A percentile compares a stretch with the other conserved stretches of the same genome.
phyloP scores from a whole-genome alignment of 306 rosid species.

The Chamaecrista fasciculata region DNA sequence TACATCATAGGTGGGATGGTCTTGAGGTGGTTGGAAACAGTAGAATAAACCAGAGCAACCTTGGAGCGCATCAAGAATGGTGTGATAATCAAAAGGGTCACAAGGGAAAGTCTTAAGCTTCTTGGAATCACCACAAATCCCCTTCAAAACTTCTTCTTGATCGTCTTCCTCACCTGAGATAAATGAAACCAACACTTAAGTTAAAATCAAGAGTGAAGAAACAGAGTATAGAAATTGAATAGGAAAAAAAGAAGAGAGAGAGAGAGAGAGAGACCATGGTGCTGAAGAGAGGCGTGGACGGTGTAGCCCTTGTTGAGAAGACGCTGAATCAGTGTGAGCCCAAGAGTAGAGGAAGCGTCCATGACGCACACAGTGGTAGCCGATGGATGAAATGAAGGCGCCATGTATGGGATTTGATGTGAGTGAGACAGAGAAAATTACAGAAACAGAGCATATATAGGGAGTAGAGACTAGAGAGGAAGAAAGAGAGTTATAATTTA shows the following conservation, averaged over 20 bases:
- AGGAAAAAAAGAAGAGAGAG: not conserved
- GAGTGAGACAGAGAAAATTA: not conserved
- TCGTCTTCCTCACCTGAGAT: constrained; percentile 13
- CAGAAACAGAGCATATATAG: no score
- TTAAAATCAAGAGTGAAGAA: no score
- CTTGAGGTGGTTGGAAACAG: constrained; percentile 51
- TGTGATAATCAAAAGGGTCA: constrained; percentile 64
- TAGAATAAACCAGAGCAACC: constrained; percentile 67
- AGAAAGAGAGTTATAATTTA: no score
- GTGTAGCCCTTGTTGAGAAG: constrained; percentile 44
- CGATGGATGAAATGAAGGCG: constrained; percentile 30
- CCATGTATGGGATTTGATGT: constrained; percentile 28
- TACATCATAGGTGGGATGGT: constrained; percentile 53
- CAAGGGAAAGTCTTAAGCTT: constrained; percentile 43
- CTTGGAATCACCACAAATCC: constrained; percentile 26
- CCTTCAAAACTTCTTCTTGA: constrained; percentile 22
- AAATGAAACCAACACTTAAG: not conserved
- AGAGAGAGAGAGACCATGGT: constrained; percentile 27
- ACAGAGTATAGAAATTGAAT: not conserved
- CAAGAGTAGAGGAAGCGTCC: constrained; percentile 53
- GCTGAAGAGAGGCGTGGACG: constrained; percentile 54
- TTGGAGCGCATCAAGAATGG: constrained; percentile 49
- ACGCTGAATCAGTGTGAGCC: constrained; percentile 36
- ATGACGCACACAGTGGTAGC: constrained; percentile 44
- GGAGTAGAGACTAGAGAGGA: not conserved